Evolutionary conservation across 495 filamentous ascomycete species (phyloP), one percentile per base, ranked within the genome.

Genomic region (Xylaria telfairii): DNA sequence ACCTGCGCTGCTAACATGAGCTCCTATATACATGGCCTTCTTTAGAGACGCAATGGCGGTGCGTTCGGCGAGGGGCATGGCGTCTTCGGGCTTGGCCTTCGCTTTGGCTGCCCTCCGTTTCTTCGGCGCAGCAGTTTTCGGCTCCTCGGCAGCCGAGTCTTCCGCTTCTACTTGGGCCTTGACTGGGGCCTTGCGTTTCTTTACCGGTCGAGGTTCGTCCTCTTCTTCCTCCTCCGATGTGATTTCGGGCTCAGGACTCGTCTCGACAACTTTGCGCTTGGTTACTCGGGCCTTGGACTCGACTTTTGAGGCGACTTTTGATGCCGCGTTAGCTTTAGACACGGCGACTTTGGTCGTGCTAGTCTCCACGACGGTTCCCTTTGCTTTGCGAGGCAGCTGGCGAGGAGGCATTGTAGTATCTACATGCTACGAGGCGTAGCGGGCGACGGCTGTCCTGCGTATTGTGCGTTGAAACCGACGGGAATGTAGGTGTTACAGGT

Each of bases 1-100:
- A 84, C 93, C 94, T 4, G 96, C 94, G 68, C 86, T 89, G 77
- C 91, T 94, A 53, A 98, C 93, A 78, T 99, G 96, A 1, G 96
- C 96, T 12, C 96, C 96, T 37, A 99, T 90, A 71, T 92, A 87
- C 88, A 98, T 92, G 70, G 81, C 78, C 75, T 81, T 82, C 73
- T 91, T 91, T 69, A 95, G 80, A 0, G 89, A 76, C 30, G 79
- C 57, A 57, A 89, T 88, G 4, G 84, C 78, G 0, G 93, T 92
- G 34, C 96, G 85, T 17, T 86, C 78, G 39, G 90, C 91, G 8
- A 97, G 77, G 0, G 93, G 91, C 85, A 92, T 87, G 41, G 73
- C 76, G 54, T 85, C 79, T n/a, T 82, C 81, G n/a, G 78, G 66
- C 34, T 78, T 80, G 54, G 73, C 75, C 53, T 85, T 82, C n/a